These are phyloP conservation scores for Botryotinia globosa DNA, from an alignment of 2,329 filamentous ascomycete species.

Conservation along the genomic window DNA sequence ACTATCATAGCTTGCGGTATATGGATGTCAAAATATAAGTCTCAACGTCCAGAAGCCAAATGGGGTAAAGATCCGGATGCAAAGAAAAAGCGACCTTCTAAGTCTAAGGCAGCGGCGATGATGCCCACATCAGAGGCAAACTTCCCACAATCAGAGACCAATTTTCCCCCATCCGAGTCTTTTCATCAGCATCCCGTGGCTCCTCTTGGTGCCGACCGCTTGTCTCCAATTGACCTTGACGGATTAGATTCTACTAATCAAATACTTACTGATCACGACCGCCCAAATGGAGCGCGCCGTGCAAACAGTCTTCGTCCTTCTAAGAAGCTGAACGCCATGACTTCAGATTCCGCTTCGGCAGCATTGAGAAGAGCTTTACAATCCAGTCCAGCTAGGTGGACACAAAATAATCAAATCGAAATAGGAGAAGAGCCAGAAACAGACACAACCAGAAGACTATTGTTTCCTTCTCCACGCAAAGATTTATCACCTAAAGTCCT, in stretches of 20 bases:
- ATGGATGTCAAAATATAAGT: conserved; percentile 86
- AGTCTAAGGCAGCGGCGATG: conserved; percentile 26
- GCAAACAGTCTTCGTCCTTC: conserved; percentile 32
- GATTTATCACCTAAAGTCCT: conserved; percentile 61
- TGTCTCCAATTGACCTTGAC: conserved; percentile 19
- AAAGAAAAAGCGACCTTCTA: conserved; percentile 45
- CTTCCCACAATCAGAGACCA: conserved; percentile 46
- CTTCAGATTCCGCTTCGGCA: conserved; percentile 35
- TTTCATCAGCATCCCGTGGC: not conserved
- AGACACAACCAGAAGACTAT: conserved; percentile 62
- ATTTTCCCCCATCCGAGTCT: conserved; percentile 33
- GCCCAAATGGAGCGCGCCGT: conserved; percentile 26
- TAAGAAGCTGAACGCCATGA: conserved; percentile 35
- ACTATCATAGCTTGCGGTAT: conserved; percentile 72
- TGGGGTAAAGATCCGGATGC: conserved; percentile 63
- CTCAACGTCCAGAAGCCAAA: conserved; percentile 75
- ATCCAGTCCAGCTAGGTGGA: conserved; percentile 44
- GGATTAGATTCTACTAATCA: conserved; percentile 1
- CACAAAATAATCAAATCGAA: conserved; percentile 55
- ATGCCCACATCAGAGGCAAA: conserved; percentile 34
- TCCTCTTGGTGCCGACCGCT: conserved; percentile 3
- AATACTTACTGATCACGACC: not conserved
- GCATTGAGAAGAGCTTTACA: conserved; percentile 37
- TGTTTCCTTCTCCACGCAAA: conserved; percentile 75
- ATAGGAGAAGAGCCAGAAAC: conserved; percentile 47